Conservation (phyloP, 2,329 filamentous ascomycete species). For the Pseudogymnoascus pannorum region DNA sequence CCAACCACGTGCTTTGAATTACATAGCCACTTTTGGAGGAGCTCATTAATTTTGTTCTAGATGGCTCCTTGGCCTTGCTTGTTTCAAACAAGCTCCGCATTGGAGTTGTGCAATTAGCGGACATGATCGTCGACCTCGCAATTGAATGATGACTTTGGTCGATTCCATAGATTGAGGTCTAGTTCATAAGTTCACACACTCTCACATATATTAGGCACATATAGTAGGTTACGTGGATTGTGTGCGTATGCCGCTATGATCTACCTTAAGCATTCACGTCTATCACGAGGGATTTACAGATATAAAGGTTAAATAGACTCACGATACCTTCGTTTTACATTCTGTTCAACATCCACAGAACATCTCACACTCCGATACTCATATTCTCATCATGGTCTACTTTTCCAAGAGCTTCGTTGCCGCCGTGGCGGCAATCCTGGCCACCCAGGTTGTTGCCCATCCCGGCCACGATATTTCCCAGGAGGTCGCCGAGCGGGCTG, state of each 20-base stretch:
- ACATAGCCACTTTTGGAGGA: background rate
- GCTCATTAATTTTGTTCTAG: background rate
- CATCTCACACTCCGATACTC: background rate
- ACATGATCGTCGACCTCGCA: background rate
- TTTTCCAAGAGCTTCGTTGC: background rate
- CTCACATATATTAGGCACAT: background rate
- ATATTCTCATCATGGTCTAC: background rate
- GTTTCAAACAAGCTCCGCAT: background rate
- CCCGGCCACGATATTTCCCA: slow-evolving; percentile 29
- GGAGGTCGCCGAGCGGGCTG: slow-evolving; percentile 25
- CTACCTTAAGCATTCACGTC: background rate
- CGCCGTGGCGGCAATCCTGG: background rate
- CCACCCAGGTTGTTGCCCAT: slow-evolving; percentile 23
- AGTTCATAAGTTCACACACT: background rate
- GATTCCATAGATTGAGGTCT: background rate
- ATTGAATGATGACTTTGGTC: background rate
- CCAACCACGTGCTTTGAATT: background rate
- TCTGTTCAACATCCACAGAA: background rate
- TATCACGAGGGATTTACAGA: background rate
- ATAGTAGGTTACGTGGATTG: background rate
- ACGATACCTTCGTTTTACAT: background rate
- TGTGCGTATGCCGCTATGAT: background rate
- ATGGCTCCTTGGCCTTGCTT: background rate
- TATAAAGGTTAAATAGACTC: background rate
- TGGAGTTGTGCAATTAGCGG: background rate